These are phyloP conservation scores for Colletotrichum lini DNA, from an alignment of 2,329 filamentous ascomycete genomes.

Conservation along the genomic window DNA sequence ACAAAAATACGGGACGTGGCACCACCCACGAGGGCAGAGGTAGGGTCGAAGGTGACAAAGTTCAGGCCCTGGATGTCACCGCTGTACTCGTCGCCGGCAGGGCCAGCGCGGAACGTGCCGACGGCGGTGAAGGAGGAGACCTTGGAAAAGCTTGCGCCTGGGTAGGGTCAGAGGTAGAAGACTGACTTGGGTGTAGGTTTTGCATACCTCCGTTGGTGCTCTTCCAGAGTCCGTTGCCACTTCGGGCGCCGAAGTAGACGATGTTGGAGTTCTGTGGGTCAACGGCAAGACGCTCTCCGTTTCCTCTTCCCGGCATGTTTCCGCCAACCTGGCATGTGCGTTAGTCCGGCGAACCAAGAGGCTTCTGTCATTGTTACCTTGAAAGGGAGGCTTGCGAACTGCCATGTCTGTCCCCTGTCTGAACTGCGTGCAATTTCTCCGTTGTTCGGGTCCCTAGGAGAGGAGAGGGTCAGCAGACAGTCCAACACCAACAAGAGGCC, in stretches of 20 bases:
- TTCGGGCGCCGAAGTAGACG: slow-evolving; percentile 71
- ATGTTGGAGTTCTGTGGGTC: slow-evolving; percentile 71
- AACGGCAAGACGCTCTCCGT: slow-evolving; percentile 71
- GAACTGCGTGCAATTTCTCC: slow-evolving; percentile 70
- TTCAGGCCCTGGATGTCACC: slow-evolving; percentile 62
- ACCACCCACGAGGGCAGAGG: slow-evolving; percentile 59
- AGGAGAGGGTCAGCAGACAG: fast-evolving
- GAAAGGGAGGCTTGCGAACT: slow-evolving; percentile 65
- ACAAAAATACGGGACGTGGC: slow-evolving; percentile 71
- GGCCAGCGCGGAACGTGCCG: slow-evolving; percentile 65
- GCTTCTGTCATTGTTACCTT: slow-evolving; percentile 51
- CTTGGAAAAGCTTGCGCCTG: slow-evolving; percentile 64
- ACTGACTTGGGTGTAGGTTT: slow-evolving; percentile 63
- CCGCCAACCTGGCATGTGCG: slow-evolving; percentile 59
- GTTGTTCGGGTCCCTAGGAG: slow-evolving; percentile 63
- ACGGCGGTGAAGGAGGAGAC: slow-evolving; percentile 68
- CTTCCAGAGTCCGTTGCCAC: slow-evolving; percentile 72
- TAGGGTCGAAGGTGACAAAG: slow-evolving; percentile 70
- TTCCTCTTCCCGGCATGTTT: slow-evolving; percentile 73
- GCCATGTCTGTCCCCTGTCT: slow-evolving; percentile 68
- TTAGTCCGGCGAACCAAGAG: background rate
- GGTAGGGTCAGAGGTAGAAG: slow-evolving; percentile 61
- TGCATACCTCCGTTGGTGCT: slow-evolving; percentile 67
- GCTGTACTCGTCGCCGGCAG: slow-evolving; percentile 57
- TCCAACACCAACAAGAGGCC: background rate